Conservation (phyloP, 441 rosid genomes). For the Eutrema salsugineum region DNA sequence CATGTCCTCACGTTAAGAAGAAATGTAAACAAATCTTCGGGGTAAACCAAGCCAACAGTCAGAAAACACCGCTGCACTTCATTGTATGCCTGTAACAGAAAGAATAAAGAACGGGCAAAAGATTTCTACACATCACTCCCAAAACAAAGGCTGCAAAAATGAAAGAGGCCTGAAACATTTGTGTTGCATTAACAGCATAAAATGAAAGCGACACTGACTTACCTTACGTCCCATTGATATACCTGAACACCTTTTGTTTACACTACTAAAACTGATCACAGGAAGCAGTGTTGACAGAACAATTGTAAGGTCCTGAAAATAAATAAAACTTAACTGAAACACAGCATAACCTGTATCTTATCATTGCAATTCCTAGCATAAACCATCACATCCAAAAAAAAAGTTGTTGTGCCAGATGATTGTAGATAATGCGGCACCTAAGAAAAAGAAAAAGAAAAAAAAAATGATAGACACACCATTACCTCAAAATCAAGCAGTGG, state of each 20-base stretch:
- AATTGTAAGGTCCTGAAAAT: constrained; percentile 72
- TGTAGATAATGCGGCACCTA: constrained; percentile 1
- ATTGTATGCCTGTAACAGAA: constrained; percentile 77
- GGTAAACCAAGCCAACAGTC: constrained; percentile 82
- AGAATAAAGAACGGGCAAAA: constrained; percentile 16
- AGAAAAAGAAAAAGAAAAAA: background rate
- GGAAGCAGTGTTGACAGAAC: constrained; percentile 91
- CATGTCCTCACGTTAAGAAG: constrained; percentile 78
- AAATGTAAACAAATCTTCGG: constrained; percentile 86
- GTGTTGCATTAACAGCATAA: constrained; percentile 7
- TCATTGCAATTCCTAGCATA: constrained; percentile 3
- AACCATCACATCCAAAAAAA: constrained; percentile 3
- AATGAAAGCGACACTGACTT: constrained; percentile 14
- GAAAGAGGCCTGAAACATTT: constrained; percentile 5
- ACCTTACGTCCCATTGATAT: constrained; percentile 88
- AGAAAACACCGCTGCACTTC: constrained; percentile 97
- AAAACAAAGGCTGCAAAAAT: background rate
- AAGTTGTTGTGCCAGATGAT: background rate
- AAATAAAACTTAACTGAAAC: constrained; percentile 21
- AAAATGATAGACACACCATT: constrained; percentile 19
- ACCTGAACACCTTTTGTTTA: constrained; percentile 47
- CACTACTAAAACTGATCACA: constrained; percentile 63
- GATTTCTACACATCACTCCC: background rate
- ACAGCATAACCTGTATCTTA: background rate
- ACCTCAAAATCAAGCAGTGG: constrained; percentile 99